Conservation (phyloP, 176 grass and related monocot species). For the Bothriochloa decipiens region DNA sequence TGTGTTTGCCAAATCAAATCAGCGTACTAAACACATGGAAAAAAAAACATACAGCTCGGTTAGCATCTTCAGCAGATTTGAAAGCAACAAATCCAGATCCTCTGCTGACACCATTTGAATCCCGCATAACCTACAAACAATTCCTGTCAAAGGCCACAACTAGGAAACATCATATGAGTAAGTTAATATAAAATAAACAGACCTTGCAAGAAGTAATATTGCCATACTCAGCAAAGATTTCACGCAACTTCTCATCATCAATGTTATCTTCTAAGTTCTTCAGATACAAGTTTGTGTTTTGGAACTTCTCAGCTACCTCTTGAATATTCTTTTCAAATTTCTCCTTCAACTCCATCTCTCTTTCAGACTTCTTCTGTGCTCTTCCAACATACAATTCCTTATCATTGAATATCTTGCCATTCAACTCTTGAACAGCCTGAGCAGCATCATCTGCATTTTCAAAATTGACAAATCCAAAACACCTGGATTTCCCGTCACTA, state of each 20-base stretch:
- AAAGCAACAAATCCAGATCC: slow-evolving; percentile 98
- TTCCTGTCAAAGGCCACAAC: slow-evolving; percentile 18
- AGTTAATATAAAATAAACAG: slow-evolving; percentile 7
- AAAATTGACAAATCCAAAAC: slow-evolving; percentile 99
- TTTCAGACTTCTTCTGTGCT: slow-evolving; percentile 95
- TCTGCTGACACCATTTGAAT: slow-evolving; percentile 77
- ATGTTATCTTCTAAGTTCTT: slow-evolving; percentile 95
- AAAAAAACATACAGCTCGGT: slow-evolving; percentile 66
- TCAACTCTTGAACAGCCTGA: slow-evolving; percentile 78
- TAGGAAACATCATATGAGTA: background rate
- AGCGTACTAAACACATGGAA: slow-evolving; percentile 10
- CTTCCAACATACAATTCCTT: slow-evolving; percentile 97
- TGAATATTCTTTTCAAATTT: slow-evolving; percentile 84
- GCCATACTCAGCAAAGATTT: slow-evolving; percentile 76
- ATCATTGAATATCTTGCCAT: slow-evolving; percentile 82
- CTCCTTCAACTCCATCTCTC: slow-evolving; percentile 81
- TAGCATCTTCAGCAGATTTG: slow-evolving; percentile 76
- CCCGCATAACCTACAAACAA: slow-evolving; percentile 76
- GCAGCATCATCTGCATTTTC: slow-evolving; percentile 76
- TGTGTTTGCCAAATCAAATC: background rate
- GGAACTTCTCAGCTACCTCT: slow-evolving; percentile 64
- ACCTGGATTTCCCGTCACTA: slow-evolving; percentile 88
- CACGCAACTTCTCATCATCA: slow-evolving; percentile 81
- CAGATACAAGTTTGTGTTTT: slow-evolving; percentile 83
- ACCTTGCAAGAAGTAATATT: slow-evolving; percentile 93